These are phyloP conservation scores for Westerdykella aurantiaca DNA, from an alignment of 2,329 filamentous ascomycete species.

Conservation along the genomic window DNA sequence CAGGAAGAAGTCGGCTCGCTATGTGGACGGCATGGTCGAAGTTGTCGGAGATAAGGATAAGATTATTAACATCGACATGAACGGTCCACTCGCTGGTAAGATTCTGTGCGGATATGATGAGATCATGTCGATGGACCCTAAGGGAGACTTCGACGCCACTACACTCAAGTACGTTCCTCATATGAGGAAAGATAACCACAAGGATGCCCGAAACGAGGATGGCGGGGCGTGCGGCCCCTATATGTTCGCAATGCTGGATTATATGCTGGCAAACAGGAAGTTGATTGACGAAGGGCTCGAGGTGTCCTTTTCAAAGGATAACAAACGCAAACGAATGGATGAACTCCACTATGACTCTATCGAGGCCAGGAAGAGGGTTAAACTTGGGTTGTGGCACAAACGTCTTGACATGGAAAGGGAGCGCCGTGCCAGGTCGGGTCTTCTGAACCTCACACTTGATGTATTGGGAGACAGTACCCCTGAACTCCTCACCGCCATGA, in stretches of 20 bases:
- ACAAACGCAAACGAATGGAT: neutral
- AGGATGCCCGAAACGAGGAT: neutral
- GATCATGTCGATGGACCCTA: neutral
- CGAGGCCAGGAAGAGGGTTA: conserved; percentile 11
- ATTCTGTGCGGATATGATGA: neutral
- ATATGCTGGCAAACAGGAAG: neutral
- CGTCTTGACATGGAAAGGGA: conserved; percentile 6
- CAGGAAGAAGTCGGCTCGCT: neutral
- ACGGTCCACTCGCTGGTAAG: neutral
- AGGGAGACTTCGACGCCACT: neutral
- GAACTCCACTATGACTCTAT: neutral
- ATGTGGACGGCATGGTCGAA: neutral
- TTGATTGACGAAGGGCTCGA: neutral
- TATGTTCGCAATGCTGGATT: neutral
- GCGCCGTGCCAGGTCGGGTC: neutral
- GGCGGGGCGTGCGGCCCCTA: neutral
- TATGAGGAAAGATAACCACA: neutral
- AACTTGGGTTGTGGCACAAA: conserved; percentile 3
- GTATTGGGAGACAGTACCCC: neutral
- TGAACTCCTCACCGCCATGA: neutral
- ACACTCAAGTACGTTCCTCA: neutral
- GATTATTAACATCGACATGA: neutral
- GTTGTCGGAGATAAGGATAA: neutral
- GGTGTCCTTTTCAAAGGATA: neutral
- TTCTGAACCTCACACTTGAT: neutral